phyloP scores from a whole-genome alignment of 164 flowering plant species.

The Euptelea pleiosperma region DNA sequence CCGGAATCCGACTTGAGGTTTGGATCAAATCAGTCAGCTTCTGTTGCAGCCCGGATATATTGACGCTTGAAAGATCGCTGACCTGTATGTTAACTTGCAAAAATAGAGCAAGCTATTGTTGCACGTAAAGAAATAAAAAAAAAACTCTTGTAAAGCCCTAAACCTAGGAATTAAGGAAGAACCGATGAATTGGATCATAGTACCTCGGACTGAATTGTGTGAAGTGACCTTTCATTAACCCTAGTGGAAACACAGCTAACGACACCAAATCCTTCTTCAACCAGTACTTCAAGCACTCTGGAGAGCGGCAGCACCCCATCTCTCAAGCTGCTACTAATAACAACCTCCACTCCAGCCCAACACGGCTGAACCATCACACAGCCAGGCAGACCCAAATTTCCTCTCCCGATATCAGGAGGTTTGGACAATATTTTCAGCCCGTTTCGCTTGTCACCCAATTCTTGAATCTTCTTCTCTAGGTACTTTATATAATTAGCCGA shows the following conservation, averaged over 20 bases:
- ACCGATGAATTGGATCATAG: neutral
- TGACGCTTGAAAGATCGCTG: neutral
- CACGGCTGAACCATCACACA: slow-evolving; percentile 14
- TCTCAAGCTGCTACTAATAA: slow-evolving; percentile 9
- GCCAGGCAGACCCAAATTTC: neutral
- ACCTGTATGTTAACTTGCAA: too few species aligned
- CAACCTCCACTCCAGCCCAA: slow-evolving; percentile 25
- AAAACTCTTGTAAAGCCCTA: neutral
- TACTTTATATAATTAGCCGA: slow-evolving; percentile 35
- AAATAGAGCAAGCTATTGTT: too few species aligned
- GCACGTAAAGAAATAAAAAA: neutral
- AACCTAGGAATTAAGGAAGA: too few species aligned
- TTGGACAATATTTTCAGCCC: slow-evolving; percentile 12
- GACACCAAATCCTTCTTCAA: slow-evolving; percentile 3
- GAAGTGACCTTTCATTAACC: slow-evolving; percentile 2
- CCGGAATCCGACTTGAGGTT: too few species aligned
- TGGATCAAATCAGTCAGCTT: neutral
- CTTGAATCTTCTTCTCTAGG: slow-evolving; percentile 26
- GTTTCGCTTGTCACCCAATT: slow-evolving; percentile 28
- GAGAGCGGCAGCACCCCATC: slow-evolving; percentile 19
- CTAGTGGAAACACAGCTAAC: slow-evolving; percentile 9
- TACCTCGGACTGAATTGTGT: slow-evolving; percentile 14
- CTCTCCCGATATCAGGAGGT: neutral
- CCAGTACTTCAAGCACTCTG: slow-evolving; percentile 17
- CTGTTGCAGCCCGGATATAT: slow-evolving; percentile 8